These are phyloP conservation scores for Fusarium verticillioides DNA, from an alignment of 2,329 filamentous ascomycete genomes.

Conservation along the genomic window DNA sequence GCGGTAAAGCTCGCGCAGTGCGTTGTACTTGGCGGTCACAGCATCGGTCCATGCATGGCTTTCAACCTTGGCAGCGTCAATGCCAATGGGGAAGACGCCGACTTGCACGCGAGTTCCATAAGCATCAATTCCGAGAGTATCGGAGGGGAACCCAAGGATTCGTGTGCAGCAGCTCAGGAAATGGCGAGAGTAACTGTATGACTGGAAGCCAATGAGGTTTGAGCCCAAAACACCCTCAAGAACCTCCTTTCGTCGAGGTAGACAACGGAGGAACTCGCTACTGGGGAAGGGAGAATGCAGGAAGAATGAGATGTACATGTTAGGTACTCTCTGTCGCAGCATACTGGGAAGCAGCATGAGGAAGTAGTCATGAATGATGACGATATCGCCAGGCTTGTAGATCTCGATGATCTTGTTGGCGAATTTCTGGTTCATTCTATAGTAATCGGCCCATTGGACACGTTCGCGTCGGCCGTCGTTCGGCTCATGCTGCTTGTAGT, in stretches of 20 bases:
- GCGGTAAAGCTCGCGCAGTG: constrained; percentile 80
- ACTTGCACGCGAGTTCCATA: constrained; percentile 91
- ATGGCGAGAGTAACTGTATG: constrained; percentile 93
- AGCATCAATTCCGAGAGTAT: constrained; percentile 84
- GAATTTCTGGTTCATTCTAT: constrained; percentile 91
- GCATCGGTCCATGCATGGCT: constrained; percentile 76
- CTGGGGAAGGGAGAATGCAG: constrained; percentile 95
- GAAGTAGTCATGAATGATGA: constrained; percentile 95
- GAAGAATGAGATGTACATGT: constrained; percentile 95
- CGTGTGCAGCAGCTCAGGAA: constrained; percentile 95
- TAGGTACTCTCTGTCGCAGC: constrained; percentile 84
- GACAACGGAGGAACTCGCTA: constrained; percentile 92
- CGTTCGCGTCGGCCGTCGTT: constrained; percentile 85
- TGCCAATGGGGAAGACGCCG: constrained; percentile 94
- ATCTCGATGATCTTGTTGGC: constrained; percentile 87
- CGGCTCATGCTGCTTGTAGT: constrained; percentile 95
- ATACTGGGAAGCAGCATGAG: constrained; percentile 89
- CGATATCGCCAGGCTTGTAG: constrained; percentile 92
- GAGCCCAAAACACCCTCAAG: constrained; percentile 89
- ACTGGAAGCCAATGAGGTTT: constrained; percentile 95
- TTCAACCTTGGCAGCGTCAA: constrained; percentile 85
- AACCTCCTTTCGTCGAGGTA: constrained; percentile 89
- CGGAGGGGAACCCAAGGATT: constrained; percentile 89
- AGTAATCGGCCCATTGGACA: constrained; percentile 91
- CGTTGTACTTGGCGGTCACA: constrained; percentile 76